Evolutionary conservation across 2,329 filamentous ascomycete species (phyloP).

Genomic region (Fusarium zealandicum): DNA sequence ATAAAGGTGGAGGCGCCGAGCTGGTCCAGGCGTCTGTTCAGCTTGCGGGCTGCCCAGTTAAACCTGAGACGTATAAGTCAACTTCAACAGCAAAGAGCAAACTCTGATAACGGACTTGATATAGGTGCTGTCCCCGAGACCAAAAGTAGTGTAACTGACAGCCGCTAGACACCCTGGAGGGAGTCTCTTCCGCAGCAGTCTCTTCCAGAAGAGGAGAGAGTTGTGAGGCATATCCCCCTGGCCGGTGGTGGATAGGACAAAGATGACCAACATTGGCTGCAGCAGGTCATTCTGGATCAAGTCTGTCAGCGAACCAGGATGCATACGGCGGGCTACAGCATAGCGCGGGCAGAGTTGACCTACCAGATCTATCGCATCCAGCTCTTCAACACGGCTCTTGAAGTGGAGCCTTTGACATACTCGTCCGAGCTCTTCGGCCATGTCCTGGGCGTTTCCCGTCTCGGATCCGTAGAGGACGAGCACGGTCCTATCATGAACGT

Average conservation of each 20-base stretch:
- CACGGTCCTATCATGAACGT: slow-evolving; percentile 49
- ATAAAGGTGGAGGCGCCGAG: slow-evolving; percentile 82
- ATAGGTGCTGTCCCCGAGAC: slow-evolving; percentile 94
- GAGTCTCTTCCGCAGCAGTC: slow-evolving; percentile 79
- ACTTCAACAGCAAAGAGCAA: neutral
- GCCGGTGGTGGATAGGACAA: slow-evolving; percentile 90
- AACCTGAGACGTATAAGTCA: slow-evolving; percentile 61
- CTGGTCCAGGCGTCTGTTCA: slow-evolving; percentile 83
- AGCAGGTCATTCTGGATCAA: slow-evolving; percentile 57
- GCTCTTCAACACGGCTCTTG: slow-evolving; percentile 74
- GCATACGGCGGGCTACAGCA: neutral
- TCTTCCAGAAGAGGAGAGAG: slow-evolving; percentile 82
- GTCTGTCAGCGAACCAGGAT: slow-evolving; percentile 13
- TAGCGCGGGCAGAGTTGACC: slow-evolving; percentile 43
- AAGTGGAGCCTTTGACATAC: slow-evolving; percentile 82
- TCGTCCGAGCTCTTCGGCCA: slow-evolving; percentile 82
- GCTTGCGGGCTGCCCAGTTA: slow-evolving; percentile 90
- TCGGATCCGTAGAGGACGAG: slow-evolving; percentile 93
- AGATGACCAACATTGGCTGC: slow-evolving; percentile 68
- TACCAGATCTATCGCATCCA: slow-evolving; percentile 80
- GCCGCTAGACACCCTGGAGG: slow-evolving; percentile 71
- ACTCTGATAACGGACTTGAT: slow-evolving; percentile 68
- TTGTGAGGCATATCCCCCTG: slow-evolving; percentile 94
- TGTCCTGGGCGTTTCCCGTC: slow-evolving; percentile 92
- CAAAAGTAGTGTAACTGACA: slow-evolving; percentile 83